Conservation (phyloP, 176 grass and related monocot genomes). For the Poa annua region DNA sequence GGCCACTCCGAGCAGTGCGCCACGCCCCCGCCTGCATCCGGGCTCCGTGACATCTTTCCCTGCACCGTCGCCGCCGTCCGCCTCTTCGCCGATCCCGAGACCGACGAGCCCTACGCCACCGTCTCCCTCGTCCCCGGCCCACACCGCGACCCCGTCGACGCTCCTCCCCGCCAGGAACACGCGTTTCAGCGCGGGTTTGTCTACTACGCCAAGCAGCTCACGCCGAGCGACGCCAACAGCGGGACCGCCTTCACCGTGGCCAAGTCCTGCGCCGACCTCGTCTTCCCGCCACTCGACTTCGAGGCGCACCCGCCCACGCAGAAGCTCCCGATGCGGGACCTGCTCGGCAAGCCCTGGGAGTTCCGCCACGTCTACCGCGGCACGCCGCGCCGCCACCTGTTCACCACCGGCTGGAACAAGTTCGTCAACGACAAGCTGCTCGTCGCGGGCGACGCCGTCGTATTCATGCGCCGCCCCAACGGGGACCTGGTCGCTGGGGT, state of each 20-base stretch:
- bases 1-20: constrained; percentile 75
- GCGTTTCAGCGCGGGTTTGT: background rate
- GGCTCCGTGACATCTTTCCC: constrained; percentile 40
- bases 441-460: constrained; percentile 58
- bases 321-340: constrained; percentile 51
- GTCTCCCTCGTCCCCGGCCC: constrained; percentile 50
- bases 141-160: background rate
- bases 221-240: constrained; percentile 88
- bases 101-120: constrained; percentile 58
- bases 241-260: constrained; percentile 83
- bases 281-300: constrained; percentile 71
- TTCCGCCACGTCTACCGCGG: constrained; percentile 89
- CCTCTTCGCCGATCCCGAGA: constrained; percentile 44
- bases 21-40: constrained; percentile 4
- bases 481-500: constrained; percentile 46
- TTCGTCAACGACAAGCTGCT: constrained; percentile 89
- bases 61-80: constrained; percentile 49
- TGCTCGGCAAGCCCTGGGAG: constrained; percentile 15
- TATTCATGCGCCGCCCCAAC: constrained; percentile 57
- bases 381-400: constrained; percentile 77
- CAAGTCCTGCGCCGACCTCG: constrained; percentile 62
- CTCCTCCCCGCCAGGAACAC: background rate
- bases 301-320: constrained; percentile 58
- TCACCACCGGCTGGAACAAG: constrained; percentile 83
- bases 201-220: constrained; percentile 70